A percentile compares a stretch with the other conserved stretches of the same genome.
These are phyloP conservation scores for Apiotrichum sp. DNA, from an alignment of 1,284 basidiomycete genomes.

Conservation along the genomic window DNA sequence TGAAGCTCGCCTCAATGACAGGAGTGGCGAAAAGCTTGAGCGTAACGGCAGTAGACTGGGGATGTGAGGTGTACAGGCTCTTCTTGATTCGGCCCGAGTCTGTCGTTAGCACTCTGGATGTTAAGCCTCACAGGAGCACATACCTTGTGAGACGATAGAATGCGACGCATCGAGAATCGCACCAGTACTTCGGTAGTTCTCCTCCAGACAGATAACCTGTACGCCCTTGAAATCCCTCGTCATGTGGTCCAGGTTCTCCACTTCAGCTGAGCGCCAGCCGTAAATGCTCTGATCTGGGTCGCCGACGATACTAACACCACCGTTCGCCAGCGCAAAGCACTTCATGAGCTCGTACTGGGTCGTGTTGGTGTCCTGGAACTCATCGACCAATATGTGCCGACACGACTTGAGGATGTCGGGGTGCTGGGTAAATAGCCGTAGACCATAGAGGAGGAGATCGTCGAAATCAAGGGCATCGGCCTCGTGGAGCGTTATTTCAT, in stretches of 20 bases:
- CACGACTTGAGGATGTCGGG: slow-evolving; percentile 59
- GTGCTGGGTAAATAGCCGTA: slow-evolving; percentile 61
- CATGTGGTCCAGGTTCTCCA: slow-evolving; percentile 72
- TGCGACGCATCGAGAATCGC: slow-evolving; percentile 69
- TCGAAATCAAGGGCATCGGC: slow-evolving; percentile 83
- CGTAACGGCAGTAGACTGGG: slow-evolving; percentile 56
- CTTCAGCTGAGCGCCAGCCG: slow-evolving; percentile 81
- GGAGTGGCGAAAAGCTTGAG: slow-evolving; percentile 39
- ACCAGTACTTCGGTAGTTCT: slow-evolving; percentile 82
- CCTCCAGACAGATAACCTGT: slow-evolving; percentile 67
- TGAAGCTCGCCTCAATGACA: slow-evolving; percentile 59
- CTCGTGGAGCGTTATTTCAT: slow-evolving; percentile 59
- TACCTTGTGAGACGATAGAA: slow-evolving; percentile 76
- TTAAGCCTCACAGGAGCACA: neutral
- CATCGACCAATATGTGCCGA: slow-evolving; percentile 77
- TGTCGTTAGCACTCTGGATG: slow-evolving; percentile 1
- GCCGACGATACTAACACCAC: slow-evolving; percentile 74
- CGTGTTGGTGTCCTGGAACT: slow-evolving; percentile 83
- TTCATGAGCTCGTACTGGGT: slow-evolving; percentile 80
- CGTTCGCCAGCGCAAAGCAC: slow-evolving; percentile 56
- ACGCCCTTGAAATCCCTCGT: slow-evolving; percentile 61
- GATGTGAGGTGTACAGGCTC: slow-evolving; percentile 66
- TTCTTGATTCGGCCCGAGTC: slow-evolving; percentile 62
- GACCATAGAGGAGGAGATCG: slow-evolving; percentile 71
- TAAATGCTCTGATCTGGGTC: slow-evolving; percentile 93